Evolutionary conservation across 2,329 filamentous ascomycete genomes (phyloP), one percentile per base, ranked within the genome.

Genomic region (Trichoderma aggressivum): DNA sequence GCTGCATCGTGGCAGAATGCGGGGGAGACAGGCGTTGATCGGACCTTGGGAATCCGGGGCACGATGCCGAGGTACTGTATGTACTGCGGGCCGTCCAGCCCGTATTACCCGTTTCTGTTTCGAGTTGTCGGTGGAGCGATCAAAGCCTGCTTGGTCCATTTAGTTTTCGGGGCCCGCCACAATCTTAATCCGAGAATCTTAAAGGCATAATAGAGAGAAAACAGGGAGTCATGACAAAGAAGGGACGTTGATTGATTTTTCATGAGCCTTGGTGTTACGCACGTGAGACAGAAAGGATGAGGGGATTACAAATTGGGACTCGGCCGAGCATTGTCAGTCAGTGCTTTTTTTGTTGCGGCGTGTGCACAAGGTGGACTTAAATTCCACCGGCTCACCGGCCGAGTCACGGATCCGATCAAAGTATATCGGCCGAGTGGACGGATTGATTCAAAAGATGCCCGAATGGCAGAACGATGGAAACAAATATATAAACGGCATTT

Each of bases 351-450:
- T 5, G 30, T 32, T 32, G 43, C 43, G 43, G 43, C 43, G 43
- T n/a, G 18, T n/a, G 21, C 39, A 36, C 14, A 2, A 32, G 24
- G n/a, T 24, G 16, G 24, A 18, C 18, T 64, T 7, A 3, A n/a
- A 61, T 69, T 53, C 5, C 36, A 14, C 61, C 62, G 61, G 39
- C 21, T 21, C 53, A 21, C 69, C 62, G 39, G 62, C 61, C 62
- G 69, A 26, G 6, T 18, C 30, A 71, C 74, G 75, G 75, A 59
- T 71, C 75, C 75, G 74, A 59, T 4, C 3, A 3, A 39, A n/a
- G 16, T 21, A 3, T 74, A 73, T 76, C 76, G 76, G 75, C 76
- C 75, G 76, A 77, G 67, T 74, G 55, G 36, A 66, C 18, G 28
- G 18, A 60, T 59, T 7, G 12, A 58, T 53, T 18, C 39, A 36